Percentiles rank a stretch among this genome's conserved stretches.
Evolutionary conservation across 1,139 yeast genomes (phyloP).

Genomic region (Saccharomyces pastorianus): DNA sequence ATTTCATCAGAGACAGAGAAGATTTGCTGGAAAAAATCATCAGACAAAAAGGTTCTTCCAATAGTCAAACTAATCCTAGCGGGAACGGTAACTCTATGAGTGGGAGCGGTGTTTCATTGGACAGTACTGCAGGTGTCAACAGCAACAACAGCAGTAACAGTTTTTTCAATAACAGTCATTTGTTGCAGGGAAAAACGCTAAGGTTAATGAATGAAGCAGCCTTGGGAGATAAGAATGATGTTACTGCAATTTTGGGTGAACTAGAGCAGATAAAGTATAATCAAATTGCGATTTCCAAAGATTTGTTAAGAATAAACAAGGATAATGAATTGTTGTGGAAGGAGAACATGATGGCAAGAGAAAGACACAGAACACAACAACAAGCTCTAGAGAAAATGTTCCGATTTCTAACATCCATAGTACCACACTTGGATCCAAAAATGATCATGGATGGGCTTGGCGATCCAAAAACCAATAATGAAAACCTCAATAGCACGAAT

Average conservation of each 20-base stretch:
- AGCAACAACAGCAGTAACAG: constrained; percentile 2
- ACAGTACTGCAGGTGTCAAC: constrained; percentile 9
- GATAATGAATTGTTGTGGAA: constrained; percentile 91
- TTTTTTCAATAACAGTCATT: background rate
- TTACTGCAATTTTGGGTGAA: constrained; percentile 56
- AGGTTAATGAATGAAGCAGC: constrained; percentile 12
- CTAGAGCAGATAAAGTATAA: constrained; percentile 68
- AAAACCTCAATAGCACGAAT: constrained; percentile 9
- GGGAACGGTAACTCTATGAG: constrained; percentile 6
- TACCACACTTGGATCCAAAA: constrained; percentile 47
- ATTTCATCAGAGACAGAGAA: constrained; percentile 61
- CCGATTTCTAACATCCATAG: constrained; percentile 80
- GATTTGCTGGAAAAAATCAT: constrained; percentile 70
- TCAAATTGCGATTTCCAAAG: constrained; percentile 76
- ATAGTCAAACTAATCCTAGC: constrained; percentile 6
- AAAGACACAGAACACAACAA: constrained; percentile 76
- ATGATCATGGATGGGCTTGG: constrained; percentile 33
- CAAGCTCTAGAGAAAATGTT: constrained; percentile 82
- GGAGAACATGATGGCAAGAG: constrained; percentile 75
- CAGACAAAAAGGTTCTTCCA: constrained; percentile 32
- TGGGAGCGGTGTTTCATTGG: constrained; percentile 1
- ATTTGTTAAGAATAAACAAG: constrained; percentile 67
- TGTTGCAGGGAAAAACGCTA: background rate
- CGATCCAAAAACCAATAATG: constrained; percentile 12
- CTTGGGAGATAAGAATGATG: constrained; percentile 34